phyloP scores from a whole-genome alignment of 768 basidiomycete genomes.

The Pleurotus djamor region DNA sequence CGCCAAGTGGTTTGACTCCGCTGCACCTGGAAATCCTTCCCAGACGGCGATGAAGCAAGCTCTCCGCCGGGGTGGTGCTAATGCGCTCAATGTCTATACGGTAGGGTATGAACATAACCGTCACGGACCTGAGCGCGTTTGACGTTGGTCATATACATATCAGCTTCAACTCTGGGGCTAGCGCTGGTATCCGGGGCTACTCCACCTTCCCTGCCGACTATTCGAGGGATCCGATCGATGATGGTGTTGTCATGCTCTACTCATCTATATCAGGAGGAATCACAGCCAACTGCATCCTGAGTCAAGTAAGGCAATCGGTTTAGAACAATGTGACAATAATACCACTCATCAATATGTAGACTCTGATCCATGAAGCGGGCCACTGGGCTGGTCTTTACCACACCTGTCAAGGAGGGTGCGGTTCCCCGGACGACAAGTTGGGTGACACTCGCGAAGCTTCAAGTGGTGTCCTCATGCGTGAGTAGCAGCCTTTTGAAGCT shows the following conservation, averaged over 20 bases:
- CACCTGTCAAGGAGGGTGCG: constrained; percentile 54
- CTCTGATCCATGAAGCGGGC: constrained; percentile 55
- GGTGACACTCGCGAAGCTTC: constrained; percentile 31
- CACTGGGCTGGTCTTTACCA: constrained; percentile 63
- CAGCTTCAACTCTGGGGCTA: constrained; percentile 34
- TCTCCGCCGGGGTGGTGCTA: constrained; percentile 37
- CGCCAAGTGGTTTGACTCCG: constrained; percentile 45
- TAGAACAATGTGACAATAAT: too few relatives aligned
- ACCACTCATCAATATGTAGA: constrained; percentile 30
- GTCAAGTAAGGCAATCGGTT: too few relatives aligned
- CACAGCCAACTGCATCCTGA: constrained; percentile 37
- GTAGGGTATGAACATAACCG: constrained; percentile 44
- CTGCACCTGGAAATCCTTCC: constrained; percentile 25
- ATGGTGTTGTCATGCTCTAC: constrained; percentile 44
- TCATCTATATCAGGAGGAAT: constrained; percentile 43
- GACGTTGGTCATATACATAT: neutral
- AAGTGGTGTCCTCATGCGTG: constrained; percentile 44
- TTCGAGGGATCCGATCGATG: constrained; percentile 35
- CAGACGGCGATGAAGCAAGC: constrained; percentile 49
- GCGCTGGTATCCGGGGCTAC: constrained; percentile 48
- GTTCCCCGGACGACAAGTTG: constrained; percentile 36
- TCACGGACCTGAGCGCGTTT: neutral
- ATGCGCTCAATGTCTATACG: constrained; percentile 47
- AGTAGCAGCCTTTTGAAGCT: constrained; percentile 9
- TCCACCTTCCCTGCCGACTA: constrained; percentile 50